Evolutionary conservation across 805 yeast genomes (phyloP).

Genomic region (Lipomyces japonicus): DNA sequence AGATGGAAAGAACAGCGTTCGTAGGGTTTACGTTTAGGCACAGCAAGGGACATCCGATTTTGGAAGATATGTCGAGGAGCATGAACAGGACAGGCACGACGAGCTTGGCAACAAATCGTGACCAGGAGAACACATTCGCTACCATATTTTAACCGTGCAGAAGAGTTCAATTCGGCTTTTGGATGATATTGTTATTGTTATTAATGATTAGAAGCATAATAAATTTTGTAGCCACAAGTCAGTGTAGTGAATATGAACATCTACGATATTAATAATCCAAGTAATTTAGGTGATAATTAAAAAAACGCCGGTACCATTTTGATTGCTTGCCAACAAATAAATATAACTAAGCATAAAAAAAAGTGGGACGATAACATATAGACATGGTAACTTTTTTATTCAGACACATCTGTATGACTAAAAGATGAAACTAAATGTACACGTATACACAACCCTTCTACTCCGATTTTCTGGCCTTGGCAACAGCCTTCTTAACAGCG

Average conservation of each 20-base stretch:
- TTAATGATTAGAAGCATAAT: not conserved
- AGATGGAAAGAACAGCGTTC: conserved; percentile 59
- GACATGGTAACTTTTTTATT: no score
- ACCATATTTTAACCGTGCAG: conserved; percentile 16
- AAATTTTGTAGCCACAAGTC: not conserved
- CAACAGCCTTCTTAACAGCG: conserved; percentile 93
- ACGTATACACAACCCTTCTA: conserved; percentile 10
- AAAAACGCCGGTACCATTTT: no score
- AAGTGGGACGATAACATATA: not conserved
- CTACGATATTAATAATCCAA: no score
- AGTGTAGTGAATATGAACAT: not conserved
- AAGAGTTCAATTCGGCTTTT: not conserved
- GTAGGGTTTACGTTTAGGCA: conserved; percentile 97
- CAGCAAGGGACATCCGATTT: conserved; percentile 39
- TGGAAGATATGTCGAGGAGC: conserved; percentile 17
- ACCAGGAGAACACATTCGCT: conserved; percentile 13
- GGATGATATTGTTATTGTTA: not conserved
- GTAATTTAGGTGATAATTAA: no score
- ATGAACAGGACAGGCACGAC: conserved; percentile 4
- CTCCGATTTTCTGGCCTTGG: conserved; percentile 61
- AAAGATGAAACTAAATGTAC: conserved; percentile 18
- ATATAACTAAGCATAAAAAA: not conserved
- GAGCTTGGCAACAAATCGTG: not conserved
- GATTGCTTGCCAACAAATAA: not conserved
- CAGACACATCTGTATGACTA: conserved; percentile 15